Conservation (phyloP, 2,329 filamentous ascomycete genomes). For the Colletotrichum liaoningense region DNA sequence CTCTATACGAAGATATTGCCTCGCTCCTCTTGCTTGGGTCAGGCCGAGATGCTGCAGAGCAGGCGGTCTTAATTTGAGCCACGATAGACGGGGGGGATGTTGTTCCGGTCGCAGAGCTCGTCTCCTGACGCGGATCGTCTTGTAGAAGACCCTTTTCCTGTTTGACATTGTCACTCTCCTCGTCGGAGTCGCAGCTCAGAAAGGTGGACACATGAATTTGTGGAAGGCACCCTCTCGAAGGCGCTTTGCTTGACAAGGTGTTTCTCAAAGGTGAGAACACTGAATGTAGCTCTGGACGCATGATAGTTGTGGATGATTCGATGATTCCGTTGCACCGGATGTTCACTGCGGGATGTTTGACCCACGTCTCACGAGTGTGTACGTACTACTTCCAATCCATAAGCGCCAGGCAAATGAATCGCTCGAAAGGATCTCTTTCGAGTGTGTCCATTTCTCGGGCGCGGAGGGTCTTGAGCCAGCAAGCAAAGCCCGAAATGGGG, state of each 20-base stretch:
- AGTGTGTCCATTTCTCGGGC: not conserved
- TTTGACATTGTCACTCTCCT: not conserved
- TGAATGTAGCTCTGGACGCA: conserved; percentile 2
- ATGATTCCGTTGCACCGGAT: not conserved
- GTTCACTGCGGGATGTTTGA: not conserved
- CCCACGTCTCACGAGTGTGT: not conserved
- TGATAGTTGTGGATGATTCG: not conserved
- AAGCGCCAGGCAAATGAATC: too few species aligned
- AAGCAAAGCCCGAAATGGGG: too few species aligned
- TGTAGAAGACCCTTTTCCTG: not conserved
- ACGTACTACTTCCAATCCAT: too few species aligned
- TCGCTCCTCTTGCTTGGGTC: not conserved
- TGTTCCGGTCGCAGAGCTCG: not conserved
- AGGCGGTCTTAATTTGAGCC: not conserved
- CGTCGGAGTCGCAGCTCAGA: not conserved
- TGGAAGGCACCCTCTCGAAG: not conserved
- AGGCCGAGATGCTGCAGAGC: not conserved
- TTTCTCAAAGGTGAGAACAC: not conserved
- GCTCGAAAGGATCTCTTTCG: not conserved
- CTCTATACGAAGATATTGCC: not conserved
- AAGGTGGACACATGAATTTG: not conserved
- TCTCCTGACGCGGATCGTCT: not conserved
- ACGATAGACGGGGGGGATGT: not conserved
- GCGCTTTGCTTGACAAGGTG: not conserved
- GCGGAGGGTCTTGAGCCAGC: not conserved